These are phyloP conservation scores for Lactifluus volemus DNA, from an alignment of 768 basidiomycete species.

Conservation along the genomic window DNA sequence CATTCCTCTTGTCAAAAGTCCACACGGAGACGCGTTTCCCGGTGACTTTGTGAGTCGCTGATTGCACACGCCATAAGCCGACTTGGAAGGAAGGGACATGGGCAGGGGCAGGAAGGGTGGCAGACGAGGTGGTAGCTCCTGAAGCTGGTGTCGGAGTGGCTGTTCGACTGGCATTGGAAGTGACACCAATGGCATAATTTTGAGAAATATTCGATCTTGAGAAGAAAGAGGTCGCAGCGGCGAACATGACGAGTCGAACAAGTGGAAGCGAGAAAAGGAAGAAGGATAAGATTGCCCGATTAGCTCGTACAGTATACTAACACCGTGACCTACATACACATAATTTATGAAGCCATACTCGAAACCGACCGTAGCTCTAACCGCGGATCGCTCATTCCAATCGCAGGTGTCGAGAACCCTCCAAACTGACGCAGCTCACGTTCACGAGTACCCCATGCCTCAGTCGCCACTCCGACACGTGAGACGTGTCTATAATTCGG, in stretches of 20 bases:
- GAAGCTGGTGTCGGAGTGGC: conserved; percentile 33
- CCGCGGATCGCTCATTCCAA: conserved; percentile 26
- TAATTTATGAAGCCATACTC: conserved; percentile 7
- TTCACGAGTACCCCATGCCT: conserved; percentile 32
- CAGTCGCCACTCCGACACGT: conserved; percentile 31
- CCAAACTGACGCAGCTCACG: conserved; percentile 31
- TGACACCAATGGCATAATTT: conserved; percentile 56
- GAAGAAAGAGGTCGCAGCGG: conserved; percentile 79
- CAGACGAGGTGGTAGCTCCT: conserved; percentile 26
- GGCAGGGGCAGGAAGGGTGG: conserved; percentile 31
- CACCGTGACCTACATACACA: too few relatives aligned
- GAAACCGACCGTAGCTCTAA: conserved; percentile 4
- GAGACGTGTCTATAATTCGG: conserved; percentile 33
- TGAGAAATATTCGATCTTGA: conserved; percentile 72
- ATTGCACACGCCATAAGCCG: conserved; percentile 85
- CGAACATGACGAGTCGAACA: conserved; percentile 39
- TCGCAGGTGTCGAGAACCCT: conserved; percentile 33
- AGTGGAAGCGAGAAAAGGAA: too few relatives aligned
- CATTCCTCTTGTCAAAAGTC: conserved; percentile 76
- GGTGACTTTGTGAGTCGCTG: conserved; percentile 82
- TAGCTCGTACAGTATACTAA: too few relatives aligned
- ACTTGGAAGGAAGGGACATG: conserved; percentile 51
- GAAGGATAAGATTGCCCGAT: neutral
- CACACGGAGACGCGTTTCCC: conserved; percentile 88
- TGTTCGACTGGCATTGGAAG: conserved; percentile 26